Evolutionary conservation across 257 asterid genomes (phyloP).

Genomic region (Scutellaria barbata): DNA sequence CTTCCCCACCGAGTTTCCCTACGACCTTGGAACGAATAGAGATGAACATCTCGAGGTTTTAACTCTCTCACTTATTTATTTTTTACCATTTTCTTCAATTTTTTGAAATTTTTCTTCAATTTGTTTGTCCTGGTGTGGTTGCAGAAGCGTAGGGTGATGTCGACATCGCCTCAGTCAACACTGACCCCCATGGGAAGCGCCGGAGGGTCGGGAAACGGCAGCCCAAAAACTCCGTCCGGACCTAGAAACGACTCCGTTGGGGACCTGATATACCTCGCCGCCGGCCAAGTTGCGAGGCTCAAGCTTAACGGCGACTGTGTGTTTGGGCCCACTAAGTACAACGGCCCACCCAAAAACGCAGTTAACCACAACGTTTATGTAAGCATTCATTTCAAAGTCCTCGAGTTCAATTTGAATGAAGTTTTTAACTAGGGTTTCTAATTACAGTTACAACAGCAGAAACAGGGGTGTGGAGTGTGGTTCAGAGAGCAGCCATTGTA

Average conservation of each 20-base stretch:
- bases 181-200: constrained; percentile 44
- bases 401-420: neutral
- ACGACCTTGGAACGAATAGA: constrained; percentile 40
- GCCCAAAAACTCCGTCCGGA: constrained; percentile 49
- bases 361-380: constrained; percentile 43
- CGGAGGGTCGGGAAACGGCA: constrained; percentile 41
- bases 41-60: constrained; percentile 44
- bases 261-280: constrained; percentile 60
- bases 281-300: constrained; percentile 56
- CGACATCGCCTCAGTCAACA: constrained; percentile 74
- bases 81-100: neutral
- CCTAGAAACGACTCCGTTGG: constrained; percentile 43
- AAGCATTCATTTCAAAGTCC: neutral
- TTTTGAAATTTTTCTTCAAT: neutral
- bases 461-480: constrained; percentile 47
- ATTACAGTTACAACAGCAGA: constrained; percentile 38
- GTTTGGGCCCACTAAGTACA: constrained; percentile 14
- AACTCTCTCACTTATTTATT: neutral
- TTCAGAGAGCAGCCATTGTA: constrained; percentile 41
- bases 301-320: constrained; percentile 45
- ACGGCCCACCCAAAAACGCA: constrained; percentile 32
- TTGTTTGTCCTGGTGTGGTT: neutral
- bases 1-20: constrained; percentile 62
- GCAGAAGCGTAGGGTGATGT: constrained; percentile 53
- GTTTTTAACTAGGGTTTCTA: neutral